phyloP scores from a whole-genome alignment of 208 protist genomes.

The Leptomonas pyrrhocoris region DNA sequence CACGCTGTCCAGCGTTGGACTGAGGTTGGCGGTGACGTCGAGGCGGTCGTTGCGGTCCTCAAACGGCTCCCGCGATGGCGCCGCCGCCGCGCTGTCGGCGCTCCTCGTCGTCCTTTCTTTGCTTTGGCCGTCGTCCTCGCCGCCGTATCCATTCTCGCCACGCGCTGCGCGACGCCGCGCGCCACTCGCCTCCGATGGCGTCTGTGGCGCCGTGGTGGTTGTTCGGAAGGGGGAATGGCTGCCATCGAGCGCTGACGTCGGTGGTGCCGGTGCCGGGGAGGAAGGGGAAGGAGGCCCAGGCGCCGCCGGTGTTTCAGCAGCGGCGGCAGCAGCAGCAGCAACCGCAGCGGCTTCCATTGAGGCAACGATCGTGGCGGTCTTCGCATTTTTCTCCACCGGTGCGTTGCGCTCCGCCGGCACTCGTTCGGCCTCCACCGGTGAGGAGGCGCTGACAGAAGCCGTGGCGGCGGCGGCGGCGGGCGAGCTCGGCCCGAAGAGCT shows the following conservation, averaged over 20 bases:
- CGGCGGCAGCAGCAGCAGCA: too few species aligned
- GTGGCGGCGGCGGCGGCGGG: not conserved
- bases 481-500: slow-evolving; percentile 41
- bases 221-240: slow-evolving; percentile 16
- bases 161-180: too few species aligned
- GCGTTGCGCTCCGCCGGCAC: not conserved
- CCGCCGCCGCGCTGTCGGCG: not conserved
- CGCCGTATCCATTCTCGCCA: not conserved
- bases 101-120: not conserved
- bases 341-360: too few species aligned
- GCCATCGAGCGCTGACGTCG: not conserved
- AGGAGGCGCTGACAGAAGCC: not conserved
- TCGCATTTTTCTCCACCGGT: too few species aligned
- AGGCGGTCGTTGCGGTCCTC: slow-evolving; percentile 53
- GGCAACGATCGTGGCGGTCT: too few species aligned
- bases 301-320: too few species aligned
- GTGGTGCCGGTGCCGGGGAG: not conserved
- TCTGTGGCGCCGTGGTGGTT: not conserved
- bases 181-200: not conserved
- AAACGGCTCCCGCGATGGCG: slow-evolving; percentile 40
- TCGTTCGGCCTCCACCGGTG: not conserved
- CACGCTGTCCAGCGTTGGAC: slow-evolving; percentile 62
- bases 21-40: slow-evolving; percentile 80
- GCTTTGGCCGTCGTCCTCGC: not conserved
- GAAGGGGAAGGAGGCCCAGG: not conserved